Evolutionary conservation across 176 grass and related monocot species (phyloP).

Genomic region (Bromus sterilis): DNA sequence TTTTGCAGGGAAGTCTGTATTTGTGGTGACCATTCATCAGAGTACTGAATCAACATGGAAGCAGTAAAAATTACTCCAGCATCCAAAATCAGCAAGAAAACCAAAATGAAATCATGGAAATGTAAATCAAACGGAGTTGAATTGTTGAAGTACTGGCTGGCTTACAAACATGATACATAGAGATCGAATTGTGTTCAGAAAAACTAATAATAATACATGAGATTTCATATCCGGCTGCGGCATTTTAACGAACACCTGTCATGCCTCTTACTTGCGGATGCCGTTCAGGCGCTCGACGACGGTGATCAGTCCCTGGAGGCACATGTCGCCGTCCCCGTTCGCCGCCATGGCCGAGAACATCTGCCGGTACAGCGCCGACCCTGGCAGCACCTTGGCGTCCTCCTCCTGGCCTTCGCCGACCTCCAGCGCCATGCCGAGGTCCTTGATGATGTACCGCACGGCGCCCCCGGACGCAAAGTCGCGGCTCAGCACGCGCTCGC

Average conservation of each 20-base stretch:
- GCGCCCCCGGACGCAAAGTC: constrained; percentile 48
- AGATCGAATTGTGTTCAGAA: not conserved
- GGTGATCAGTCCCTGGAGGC: constrained; percentile 56
- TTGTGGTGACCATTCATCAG: not conserved
- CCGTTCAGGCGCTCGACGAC: constrained; percentile 73
- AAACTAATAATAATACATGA: not conserved
- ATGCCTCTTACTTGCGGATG: constrained; percentile 8
- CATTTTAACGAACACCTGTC: constrained; percentile 20
- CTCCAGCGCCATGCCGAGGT: constrained; percentile 80
- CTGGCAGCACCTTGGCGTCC: constrained; percentile 39
- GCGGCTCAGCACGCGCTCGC: constrained; percentile 44
- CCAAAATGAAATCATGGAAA: not conserved
- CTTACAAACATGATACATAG: not conserved
- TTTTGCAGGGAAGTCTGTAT: too few species aligned
- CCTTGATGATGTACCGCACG: constrained; percentile 74
- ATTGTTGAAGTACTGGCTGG: too few species aligned
- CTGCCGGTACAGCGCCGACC: constrained; percentile 56
- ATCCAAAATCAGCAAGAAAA: not conserved
- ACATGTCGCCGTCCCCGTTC: constrained; percentile 59
- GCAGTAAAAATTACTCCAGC: too few species aligned
- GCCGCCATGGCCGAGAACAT: constrained; percentile 76
- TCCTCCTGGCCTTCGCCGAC: constrained; percentile 5
- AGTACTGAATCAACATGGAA: too few species aligned
- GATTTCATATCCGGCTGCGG: not conserved
- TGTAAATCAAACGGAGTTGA: not conserved